Percentiles rank a stretch among this genome's conserved stretches.
Conservation (phyloP, 805 yeast genomes). For the Saccharomycopsis sp. region DNA sequence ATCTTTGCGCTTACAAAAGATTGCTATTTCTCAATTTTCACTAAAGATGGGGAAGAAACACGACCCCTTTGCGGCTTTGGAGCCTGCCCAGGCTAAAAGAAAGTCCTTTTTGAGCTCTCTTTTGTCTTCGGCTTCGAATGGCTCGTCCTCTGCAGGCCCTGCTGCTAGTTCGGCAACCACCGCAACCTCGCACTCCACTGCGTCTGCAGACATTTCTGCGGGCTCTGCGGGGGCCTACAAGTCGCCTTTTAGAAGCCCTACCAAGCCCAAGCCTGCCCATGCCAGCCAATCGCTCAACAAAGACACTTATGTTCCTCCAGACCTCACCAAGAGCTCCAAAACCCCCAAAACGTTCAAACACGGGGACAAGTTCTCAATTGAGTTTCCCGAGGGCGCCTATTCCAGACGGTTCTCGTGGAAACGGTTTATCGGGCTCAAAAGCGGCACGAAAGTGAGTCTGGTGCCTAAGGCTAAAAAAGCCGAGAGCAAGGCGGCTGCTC, state of each 20-base stretch:
- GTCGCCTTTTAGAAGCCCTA: slow-evolving; percentile 14
- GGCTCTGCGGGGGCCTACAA: slow-evolving; percentile 5
- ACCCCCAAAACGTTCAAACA: slow-evolving; percentile 17
- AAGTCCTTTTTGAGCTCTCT: slow-evolving; percentile 16
- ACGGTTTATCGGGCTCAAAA: not conserved
- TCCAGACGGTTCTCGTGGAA: slow-evolving; percentile 1
- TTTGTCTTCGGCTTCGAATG: not conserved
- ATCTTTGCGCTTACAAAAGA: too few species aligned
- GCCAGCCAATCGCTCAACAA: not conserved
- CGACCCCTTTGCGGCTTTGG: slow-evolving; percentile 20
- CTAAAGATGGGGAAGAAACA: slow-evolving; percentile 15
- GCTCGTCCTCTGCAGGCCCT: not conserved
- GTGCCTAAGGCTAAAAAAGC: not conserved
- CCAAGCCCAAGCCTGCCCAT: not conserved
- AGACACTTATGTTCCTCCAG: slow-evolving; percentile 17
- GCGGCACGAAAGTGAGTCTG: not conserved
- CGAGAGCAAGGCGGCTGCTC: not conserved
- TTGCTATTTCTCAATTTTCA: too few species aligned
- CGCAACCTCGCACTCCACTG: not conserved
- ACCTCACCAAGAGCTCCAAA: slow-evolving; percentile 16
- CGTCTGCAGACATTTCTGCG: not conserved
- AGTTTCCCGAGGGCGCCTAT: not conserved
- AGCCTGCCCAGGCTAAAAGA: slow-evolving; percentile 7
- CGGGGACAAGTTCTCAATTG: slow-evolving; percentile 14
- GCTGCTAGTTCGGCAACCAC: not conserved